Evolutionary conservation across 2,329 filamentous ascomycete genomes (phyloP), one percentile per base, ranked within the genome.

Genomic region (Penicillium sp.): DNA sequence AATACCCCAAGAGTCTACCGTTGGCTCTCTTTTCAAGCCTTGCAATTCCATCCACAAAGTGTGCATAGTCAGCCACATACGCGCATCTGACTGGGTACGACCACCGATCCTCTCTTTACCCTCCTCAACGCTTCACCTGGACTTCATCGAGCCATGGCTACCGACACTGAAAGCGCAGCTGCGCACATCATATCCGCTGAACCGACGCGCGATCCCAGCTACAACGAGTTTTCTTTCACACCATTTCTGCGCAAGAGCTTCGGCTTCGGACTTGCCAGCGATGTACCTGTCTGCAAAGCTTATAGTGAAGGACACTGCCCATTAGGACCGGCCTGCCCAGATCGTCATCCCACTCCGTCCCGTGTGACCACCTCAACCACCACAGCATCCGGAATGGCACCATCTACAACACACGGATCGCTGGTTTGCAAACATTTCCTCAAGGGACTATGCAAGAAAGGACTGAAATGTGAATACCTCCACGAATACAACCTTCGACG

Each of bases 391-490:
- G 72, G 72, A 14, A 64, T 75, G 53, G 72, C 73, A 13, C 70
- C 76, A 5, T 73, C 75, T 18, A 73, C 74, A 18, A 75, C 72
- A 5, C 73, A 76, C 54, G 73, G 74, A 31, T 84, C 79, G 49
- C 85, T 97, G 16, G 93, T 99, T 59, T 99, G 94, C 85, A 99
- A 99, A 79, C 94, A 97, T 81, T 97, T 94, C 87, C 86, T 97
- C 69, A 90, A 95, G 62, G 93, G 92, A 0, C 85, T 99, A 20
- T 99, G 94, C 82, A 99, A 99, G 73, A 97, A 97, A 77, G 94
- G 93, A 68, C 89, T 97, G 71, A 85, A 87, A 65, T 99, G 94
- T 85, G 94, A 99, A 79, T 99, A 97, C 69, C 81, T 97, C 47
- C 94, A 99, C 81, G 94, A 97, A 77, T 99, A 97, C 81, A 97